Conservation (phyloP, 768 basidiomycete genomes). For the Leccinum longicurvipes region DNA sequence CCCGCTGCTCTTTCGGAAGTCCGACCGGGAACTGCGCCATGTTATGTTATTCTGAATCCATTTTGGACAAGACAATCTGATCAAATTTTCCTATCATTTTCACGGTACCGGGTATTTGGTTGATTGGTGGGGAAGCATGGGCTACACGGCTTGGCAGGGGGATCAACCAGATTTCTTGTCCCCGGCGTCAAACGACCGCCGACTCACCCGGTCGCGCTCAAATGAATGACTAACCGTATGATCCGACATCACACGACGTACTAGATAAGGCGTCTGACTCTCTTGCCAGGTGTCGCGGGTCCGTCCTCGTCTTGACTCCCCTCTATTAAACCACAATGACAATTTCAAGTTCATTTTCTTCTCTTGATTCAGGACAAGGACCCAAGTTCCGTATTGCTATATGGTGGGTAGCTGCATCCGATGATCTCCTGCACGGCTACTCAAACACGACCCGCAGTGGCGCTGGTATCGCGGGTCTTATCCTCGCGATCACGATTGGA, state of each 20-base stretch:
- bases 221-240: not conserved
- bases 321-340: not conserved
- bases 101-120: not conserved
- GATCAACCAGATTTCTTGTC: not conserved
- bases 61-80: not conserved
- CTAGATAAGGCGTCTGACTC: not conserved
- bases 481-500: slow-evolving; percentile 39
- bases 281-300: not conserved
- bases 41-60: not conserved
- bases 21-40: not conserved
- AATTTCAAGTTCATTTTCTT: not conserved
- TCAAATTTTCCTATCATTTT: not conserved
- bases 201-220: not conserved
- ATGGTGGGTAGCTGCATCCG: slow-evolving; percentile 2
- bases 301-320: not conserved
- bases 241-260: not conserved
- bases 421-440: not conserved
- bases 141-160: not conserved
- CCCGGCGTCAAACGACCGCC: too few species aligned
- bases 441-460: slow-evolving; percentile 20
- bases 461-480: slow-evolving; percentile 44
- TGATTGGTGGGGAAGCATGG: not conserved
- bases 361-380: not conserved
- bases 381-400: slow-evolving; percentile 11
- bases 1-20: not conserved